Evolutionary conservation across 768 basidiomycete species (phyloP).

Genomic region (Cyclocybe aegerita): DNA sequence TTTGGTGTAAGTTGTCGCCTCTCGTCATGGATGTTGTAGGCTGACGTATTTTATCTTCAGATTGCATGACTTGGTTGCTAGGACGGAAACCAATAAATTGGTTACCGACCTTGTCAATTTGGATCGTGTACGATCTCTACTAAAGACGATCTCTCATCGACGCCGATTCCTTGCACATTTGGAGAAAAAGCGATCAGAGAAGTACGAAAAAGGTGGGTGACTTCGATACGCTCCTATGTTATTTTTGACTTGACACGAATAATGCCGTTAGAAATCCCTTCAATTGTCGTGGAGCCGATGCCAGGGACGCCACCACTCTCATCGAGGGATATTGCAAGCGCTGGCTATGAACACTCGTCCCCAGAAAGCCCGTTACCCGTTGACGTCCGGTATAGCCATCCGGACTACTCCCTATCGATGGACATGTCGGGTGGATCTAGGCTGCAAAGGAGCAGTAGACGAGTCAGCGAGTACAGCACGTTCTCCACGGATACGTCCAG

Average conservation of each 20-base stretch:
- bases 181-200: constrained; percentile 38
- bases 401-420: constrained; percentile 46
- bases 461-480: constrained; percentile 61
- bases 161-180: constrained; percentile 60
- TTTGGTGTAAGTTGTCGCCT: constrained; percentile 61
- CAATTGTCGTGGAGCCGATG: constrained; percentile 64
- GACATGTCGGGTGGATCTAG: constrained; percentile 41
- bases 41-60: constrained; percentile 25
- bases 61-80: constrained; percentile 74
- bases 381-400: constrained; percentile 32
- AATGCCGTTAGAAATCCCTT: constrained; percentile 55
- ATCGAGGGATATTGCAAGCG: constrained; percentile 57
- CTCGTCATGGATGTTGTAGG: not conserved
- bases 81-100: constrained; percentile 74
- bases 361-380: constrained; percentile 41
- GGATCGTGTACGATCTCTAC: constrained; percentile 78
- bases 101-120: constrained; percentile 84
- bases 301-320: constrained; percentile 52
- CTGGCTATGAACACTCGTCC: constrained; percentile 29
- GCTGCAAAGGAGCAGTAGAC: constrained; percentile 53
- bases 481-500: constrained; percentile 51
- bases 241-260: not conserved
- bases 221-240: not conserved
- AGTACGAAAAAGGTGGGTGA: constrained; percentile 39
- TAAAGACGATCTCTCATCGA: constrained; percentile 75